Percentiles rank a stretch among this genome's conserved stretches.
Evolutionary conservation across 352 stramenopile genomes (phyloP).

Genomic region (Globisporangium echinulatum): DNA sequence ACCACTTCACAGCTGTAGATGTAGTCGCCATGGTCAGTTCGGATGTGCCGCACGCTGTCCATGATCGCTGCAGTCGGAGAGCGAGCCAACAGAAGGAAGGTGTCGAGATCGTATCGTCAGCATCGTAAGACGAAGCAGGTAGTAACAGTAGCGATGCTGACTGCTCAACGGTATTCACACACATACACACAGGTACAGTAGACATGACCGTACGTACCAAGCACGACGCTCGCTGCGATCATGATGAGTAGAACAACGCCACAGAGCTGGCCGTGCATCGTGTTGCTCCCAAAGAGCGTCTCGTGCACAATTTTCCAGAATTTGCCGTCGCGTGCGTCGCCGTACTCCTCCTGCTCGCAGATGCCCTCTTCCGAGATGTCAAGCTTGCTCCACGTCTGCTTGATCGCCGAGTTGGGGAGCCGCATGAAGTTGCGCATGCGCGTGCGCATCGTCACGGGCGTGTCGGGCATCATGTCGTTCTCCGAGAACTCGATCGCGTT

Average conservation of each 20-base stretch:
- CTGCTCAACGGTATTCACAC: constrained; percentile 10
- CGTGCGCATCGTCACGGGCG: constrained; percentile 9
- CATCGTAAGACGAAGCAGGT: too few species aligned
- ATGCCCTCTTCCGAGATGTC: constrained; percentile 29
- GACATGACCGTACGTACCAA: constrained; percentile 28
- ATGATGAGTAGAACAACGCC: constrained; percentile 61
- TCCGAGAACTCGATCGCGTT: constrained; percentile 16
- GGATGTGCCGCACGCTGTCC: constrained; percentile 62
- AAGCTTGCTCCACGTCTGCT: constrained; percentile 24
- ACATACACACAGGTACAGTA: neutral
- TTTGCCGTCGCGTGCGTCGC: constrained; percentile 20
- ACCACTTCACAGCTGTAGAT: constrained; percentile 31
- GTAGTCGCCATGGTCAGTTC: constrained; percentile 26
- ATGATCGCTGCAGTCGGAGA: constrained; percentile 23
- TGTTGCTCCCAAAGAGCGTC: constrained; percentile 63
- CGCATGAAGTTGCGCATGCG: constrained; percentile 21
- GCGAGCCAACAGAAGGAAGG: too few species aligned
- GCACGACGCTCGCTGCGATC: constrained; percentile 61
- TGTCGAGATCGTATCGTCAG: too few species aligned
- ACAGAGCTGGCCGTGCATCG: constrained; percentile 42
- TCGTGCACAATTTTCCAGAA: constrained; percentile 60
- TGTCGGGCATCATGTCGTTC: constrained; percentile 11
- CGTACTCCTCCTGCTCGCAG: constrained; percentile 28
- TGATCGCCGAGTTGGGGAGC: constrained; percentile 25
- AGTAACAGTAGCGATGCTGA: too few species aligned